Conservation (phyloP, 768 basidiomycete genomes). For the Steccherinum ochraceum region DNA sequence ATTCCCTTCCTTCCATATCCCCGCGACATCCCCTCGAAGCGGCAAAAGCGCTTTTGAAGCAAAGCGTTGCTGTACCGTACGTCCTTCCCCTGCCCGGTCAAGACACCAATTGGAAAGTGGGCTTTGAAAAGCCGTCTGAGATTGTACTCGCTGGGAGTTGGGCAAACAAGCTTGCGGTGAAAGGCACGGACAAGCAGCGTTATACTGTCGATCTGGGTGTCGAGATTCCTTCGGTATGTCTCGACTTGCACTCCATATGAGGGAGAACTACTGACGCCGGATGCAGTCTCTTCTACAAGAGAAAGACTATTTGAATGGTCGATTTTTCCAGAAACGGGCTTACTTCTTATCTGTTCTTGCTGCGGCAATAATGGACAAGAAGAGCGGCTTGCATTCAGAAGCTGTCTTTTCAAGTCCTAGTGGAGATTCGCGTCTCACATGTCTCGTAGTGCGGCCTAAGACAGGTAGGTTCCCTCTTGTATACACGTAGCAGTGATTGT, state of each 20-base stretch:
- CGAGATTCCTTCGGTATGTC: constrained; percentile 74
- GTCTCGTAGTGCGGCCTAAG: constrained; percentile 52
- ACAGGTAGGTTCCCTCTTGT: constrained; percentile 33
- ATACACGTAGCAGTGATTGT: neutral
- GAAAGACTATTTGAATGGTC: constrained; percentile 85
- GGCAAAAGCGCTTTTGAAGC: constrained; percentile 44
- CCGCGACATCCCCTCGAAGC: constrained; percentile 66
- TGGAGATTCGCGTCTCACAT: constrained; percentile 60
- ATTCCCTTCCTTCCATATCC: constrained; percentile 46
- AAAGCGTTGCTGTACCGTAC: constrained; percentile 61
- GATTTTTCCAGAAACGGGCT: constrained; percentile 89
- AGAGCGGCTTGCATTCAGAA: constrained; percentile 48
- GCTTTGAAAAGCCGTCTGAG: constrained; percentile 71
- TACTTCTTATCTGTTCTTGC: constrained; percentile 85
- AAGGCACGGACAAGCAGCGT: constrained; percentile 54
- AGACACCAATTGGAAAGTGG: constrained; percentile 85
- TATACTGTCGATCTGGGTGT: constrained; percentile 78
- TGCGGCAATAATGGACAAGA: constrained; percentile 42
- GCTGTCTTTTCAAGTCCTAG: constrained; percentile 50
- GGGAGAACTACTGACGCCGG: neutral
- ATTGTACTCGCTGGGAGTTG: constrained; percentile 82
- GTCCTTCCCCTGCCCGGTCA: constrained; percentile 63
- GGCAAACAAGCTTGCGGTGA: constrained; percentile 72
- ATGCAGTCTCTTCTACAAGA: constrained; percentile 79
- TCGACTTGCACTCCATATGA: neutral